These are phyloP conservation scores for Monosporascus sp. DNA, from an alignment of 2,329 filamentous ascomycete species.

Conservation along the genomic window DNA sequence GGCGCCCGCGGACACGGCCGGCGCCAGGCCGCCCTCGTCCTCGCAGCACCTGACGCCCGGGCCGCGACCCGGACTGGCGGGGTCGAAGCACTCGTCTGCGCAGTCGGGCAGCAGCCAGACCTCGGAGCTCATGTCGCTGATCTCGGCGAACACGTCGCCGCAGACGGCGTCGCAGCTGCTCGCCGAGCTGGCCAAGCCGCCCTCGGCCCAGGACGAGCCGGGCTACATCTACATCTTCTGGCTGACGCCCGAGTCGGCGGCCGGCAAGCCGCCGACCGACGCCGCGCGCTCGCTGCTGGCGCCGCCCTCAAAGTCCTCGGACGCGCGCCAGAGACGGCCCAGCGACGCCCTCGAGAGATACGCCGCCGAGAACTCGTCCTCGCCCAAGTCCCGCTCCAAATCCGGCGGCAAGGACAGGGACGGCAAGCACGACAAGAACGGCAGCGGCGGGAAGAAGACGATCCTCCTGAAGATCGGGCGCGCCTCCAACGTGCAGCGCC, in stretches of 20 bases:
- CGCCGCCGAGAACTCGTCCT: conserved; percentile 19
- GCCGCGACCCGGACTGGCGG: conserved; percentile 20
- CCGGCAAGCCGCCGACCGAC: conserved; percentile 50
- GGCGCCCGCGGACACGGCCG: conserved; percentile 18
- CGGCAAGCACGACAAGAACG: conserved; percentile 13
- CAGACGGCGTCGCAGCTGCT: conserved; percentile 65
- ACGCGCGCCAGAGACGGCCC: conserved; percentile 37
- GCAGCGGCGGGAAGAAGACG: conserved; percentile 42
- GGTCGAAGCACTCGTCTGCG: conserved; percentile 19
- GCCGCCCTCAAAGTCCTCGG: conserved; percentile 36
- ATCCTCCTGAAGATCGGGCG: conserved; percentile 64
- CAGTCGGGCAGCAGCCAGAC: conserved; percentile 28
- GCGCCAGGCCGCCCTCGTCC: conserved; percentile 22
- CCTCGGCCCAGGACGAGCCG: conserved; percentile 68
- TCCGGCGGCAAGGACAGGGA: conserved; percentile 15
- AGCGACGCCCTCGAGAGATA: conserved; percentile 52
- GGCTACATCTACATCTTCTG: conserved; percentile 99
- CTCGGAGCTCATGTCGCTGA: conserved; percentile 55
- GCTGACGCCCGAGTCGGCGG: conserved; percentile 66
- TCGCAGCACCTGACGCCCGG: conserved; percentile 20
- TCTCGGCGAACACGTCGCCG: conserved; percentile 62
- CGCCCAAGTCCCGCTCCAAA: background rate
- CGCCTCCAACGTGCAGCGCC: conserved; percentile 77
- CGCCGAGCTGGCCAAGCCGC: conserved; percentile 68
- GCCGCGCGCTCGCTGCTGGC: conserved; percentile 54